phyloP scores from a whole-genome alignment of 2,329 filamentous ascomycete species.

The Phialophora chinensis region DNA sequence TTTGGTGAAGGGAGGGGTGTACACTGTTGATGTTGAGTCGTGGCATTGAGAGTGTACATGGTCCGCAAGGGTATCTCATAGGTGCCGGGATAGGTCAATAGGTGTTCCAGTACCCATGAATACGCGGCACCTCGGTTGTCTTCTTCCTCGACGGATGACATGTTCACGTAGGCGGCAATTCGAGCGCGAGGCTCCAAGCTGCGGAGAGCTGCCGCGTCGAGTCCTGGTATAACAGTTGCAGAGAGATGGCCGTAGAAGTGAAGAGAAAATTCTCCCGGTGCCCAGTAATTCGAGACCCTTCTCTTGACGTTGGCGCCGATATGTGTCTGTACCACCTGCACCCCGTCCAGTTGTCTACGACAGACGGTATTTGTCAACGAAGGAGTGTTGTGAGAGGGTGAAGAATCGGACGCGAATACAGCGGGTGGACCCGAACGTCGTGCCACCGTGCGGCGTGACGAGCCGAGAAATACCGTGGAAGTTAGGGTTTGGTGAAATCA shows the following conservation, averaged over 20 bases:
- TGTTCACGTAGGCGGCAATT: background rate
- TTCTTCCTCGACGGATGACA: conserved; percentile 25
- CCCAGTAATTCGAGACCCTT: conserved; percentile 12
- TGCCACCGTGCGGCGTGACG: conserved; percentile 28
- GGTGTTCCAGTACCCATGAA: conserved; percentile 64
- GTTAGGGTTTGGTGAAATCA: background rate
- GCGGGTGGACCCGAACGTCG: conserved; percentile 18
- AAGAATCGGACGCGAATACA: conserved; percentile 18
- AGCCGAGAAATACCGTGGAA: background rate
- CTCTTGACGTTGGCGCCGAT: conserved; percentile 24
- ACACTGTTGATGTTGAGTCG: conserved; percentile 52
- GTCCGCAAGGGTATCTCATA: conserved; percentile 71
- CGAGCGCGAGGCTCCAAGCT: background rate
- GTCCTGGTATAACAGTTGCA: background rate
- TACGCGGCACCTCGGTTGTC: conserved; percentile 49
- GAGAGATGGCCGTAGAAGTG: background rate
- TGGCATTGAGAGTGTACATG: conserved; percentile 71
- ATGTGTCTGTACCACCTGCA: conserved; percentile 25
- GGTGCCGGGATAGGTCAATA: conserved; percentile 65
- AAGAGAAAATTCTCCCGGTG: background rate
- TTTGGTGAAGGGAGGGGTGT: conserved; percentile 44
- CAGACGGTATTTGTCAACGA: conserved; percentile 33
- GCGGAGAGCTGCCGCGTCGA: background rate
- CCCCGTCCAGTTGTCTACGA: conserved; percentile 27
- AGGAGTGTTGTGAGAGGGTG: conserved; percentile 24